phyloP scores from a whole-genome alignment of 768 basidiomycete species.

The Dentipellis fragilis region DNA sequence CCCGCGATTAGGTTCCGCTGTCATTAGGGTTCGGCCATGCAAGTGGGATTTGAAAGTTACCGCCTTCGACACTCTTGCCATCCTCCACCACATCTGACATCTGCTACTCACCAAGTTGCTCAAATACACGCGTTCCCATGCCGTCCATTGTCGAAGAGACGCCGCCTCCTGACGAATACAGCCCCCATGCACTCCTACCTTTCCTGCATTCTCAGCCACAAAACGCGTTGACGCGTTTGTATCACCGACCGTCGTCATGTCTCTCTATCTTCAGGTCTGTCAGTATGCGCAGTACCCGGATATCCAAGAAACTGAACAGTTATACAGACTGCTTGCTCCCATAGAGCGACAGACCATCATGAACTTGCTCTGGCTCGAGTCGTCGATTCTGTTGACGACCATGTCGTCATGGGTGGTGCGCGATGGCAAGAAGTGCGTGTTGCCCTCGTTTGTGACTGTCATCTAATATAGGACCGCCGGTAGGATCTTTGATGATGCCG shows the following conservation, averaged over 20 bases:
- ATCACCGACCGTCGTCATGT: constrained; percentile 80
- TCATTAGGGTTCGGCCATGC: no score
- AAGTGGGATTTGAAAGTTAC: no score
- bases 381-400: constrained; percentile 50
- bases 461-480: neutral
- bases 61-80: no score
- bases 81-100: no score
- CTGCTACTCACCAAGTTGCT: no score
- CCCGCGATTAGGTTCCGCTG: no score
- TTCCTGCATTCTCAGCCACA: constrained; percentile 79
- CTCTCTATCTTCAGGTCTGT: constrained; percentile 79
- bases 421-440: constrained; percentile 56
- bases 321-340: constrained; percentile 57
- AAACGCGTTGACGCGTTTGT: constrained; percentile 66
- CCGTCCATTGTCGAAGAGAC: constrained; percentile 5
- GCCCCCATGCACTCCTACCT: constrained; percentile 55
- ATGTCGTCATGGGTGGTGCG: constrained; percentile 71
- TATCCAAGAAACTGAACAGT: neutral
- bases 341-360: constrained; percentile 80
- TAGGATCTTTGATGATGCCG: constrained; percentile 65
- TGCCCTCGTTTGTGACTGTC: constrained; percentile 3
- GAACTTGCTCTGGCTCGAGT: constrained; percentile 84
- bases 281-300: neutral
- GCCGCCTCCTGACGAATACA: constrained; percentile 1
- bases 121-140: constrained; percentile 1